Conservation (phyloP, 352 stramenopile species). For the Thraustochytrium striatum region DNA sequence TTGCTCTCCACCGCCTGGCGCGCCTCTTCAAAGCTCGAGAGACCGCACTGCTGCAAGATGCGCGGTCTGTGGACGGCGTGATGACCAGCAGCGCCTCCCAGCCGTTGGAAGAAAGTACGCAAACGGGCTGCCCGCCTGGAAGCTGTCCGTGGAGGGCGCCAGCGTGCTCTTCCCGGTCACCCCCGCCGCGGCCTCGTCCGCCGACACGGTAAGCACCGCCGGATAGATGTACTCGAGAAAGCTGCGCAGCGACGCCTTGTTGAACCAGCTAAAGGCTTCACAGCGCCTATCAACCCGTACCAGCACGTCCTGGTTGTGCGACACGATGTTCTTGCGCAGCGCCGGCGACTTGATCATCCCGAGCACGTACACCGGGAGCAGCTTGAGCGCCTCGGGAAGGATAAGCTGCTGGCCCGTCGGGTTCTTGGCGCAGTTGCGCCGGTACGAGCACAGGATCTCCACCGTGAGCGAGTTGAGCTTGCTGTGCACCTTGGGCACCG, state of each 20-base stretch:
- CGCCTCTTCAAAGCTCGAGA: background rate
- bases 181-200: background rate
- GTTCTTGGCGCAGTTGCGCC: conserved; percentile 79
- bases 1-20: background rate
- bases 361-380: conserved; percentile 79
- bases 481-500: background rate
- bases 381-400: conserved; percentile 79
- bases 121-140: background rate
- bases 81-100: background rate
- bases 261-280: conserved; percentile 20
- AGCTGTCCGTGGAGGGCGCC: background rate
- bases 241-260: background rate
- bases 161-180: background rate
- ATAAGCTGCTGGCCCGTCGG: conserved; percentile 82
- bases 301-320: conserved; percentile 52
- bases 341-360: conserved; percentile 75
- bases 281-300: conserved; percentile 5
- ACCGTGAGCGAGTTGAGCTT: conserved; percentile 67
- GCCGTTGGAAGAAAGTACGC: background rate
- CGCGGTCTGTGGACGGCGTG: background rate
- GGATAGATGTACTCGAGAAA: conserved; percentile 31
- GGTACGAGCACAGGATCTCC: conserved; percentile 81
- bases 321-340: conserved; percentile 66
- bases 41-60: background rate
- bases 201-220: background rate